Percentiles rank a stretch among this genome's conserved stretches.
phyloP scores from a whole-genome alignment of 2,329 filamentous ascomycete genomes.

The Apiospora aurea region DNA sequence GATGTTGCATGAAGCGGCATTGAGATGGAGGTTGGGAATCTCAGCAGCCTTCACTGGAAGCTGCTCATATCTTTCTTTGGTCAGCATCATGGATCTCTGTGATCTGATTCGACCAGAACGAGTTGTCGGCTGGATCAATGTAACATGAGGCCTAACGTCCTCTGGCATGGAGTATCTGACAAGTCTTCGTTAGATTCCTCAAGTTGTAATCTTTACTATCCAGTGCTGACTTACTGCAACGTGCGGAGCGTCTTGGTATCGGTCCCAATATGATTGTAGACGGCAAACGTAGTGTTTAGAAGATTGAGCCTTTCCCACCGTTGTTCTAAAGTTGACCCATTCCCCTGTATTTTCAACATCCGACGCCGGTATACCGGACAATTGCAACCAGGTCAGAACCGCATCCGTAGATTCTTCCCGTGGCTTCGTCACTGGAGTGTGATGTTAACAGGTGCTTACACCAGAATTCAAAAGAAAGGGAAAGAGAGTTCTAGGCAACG shows the following conservation, averaged over 20 bases:
- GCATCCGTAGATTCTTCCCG: constrained; percentile 51
- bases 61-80: constrained; percentile 34
- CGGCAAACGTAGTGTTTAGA: constrained; percentile 63
- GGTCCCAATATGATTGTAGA: constrained; percentile 56
- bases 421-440: constrained; percentile 36
- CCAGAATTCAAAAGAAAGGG: constrained; percentile 36
- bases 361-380: constrained; percentile 57
- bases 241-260: constrained; percentile 56
- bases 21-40: constrained; percentile 29
- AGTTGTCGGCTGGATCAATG: constrained; percentile 71
- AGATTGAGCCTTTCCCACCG: constrained; percentile 61
- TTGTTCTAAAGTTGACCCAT: constrained; percentile 67
- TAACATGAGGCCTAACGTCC: constrained; percentile 60
- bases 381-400: constrained; percentile 62
- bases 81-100: constrained; percentile 47
- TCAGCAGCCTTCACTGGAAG: constrained; percentile 29
- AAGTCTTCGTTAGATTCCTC: constrained; percentile 44
- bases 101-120: constrained; percentile 61
- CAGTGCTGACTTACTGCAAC: constrained; percentile 36
- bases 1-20: constrained; percentile 45
- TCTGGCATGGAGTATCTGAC: constrained; percentile 66
- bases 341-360: constrained; percentile 52
- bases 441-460: background rate
- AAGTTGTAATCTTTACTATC: background rate
- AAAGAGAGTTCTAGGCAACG: constrained; percentile 52